Evolutionary conservation across 2,329 filamentous ascomycete species (phyloP).

Genomic region (Colletotrichum destructivum): DNA sequence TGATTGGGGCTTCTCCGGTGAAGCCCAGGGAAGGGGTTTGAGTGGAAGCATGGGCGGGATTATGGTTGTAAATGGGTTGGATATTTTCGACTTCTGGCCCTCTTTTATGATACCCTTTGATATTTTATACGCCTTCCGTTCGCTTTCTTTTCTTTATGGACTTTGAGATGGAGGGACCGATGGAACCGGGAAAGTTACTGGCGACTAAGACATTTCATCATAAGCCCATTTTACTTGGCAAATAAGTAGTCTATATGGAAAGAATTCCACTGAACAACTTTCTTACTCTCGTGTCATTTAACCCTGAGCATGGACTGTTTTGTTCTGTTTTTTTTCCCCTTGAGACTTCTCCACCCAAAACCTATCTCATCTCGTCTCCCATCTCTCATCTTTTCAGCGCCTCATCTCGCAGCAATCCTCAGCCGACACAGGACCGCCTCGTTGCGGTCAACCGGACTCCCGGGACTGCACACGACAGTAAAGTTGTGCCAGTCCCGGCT

Average conservation of each 20-base stretch:
- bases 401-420: slow-evolving; percentile 2
- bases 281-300: not conserved
- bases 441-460: slow-evolving; percentile 31
- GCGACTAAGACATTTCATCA: not conserved
- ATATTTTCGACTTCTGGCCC: slow-evolving; percentile 17
- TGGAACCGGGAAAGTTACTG: not conserved
- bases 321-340: too few species aligned
- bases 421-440: slow-evolving; percentile 31
- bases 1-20: slow-evolving; percentile 55
- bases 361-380: too few species aligned
- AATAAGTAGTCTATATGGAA: not conserved
- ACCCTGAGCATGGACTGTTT: too few species aligned
- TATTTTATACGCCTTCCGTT: slow-evolving; percentile 6
- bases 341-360: not conserved
- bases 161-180: not conserved
- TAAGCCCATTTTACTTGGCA: not conserved
- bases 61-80: not conserved
- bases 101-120: slow-evolving; percentile 43
- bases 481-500: slow-evolving; percentile 29
- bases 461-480: slow-evolving; percentile 31
- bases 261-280: not conserved
- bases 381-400: not conserved
- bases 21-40: slow-evolving; percentile 58
- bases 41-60: not conserved
- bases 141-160: not conserved